Evolutionary conservation across 495 filamentous ascomycete genomes (phyloP), one percentile per base, ranked within the genome.

Genomic region (Recurvomyces mirabilis): DNA sequence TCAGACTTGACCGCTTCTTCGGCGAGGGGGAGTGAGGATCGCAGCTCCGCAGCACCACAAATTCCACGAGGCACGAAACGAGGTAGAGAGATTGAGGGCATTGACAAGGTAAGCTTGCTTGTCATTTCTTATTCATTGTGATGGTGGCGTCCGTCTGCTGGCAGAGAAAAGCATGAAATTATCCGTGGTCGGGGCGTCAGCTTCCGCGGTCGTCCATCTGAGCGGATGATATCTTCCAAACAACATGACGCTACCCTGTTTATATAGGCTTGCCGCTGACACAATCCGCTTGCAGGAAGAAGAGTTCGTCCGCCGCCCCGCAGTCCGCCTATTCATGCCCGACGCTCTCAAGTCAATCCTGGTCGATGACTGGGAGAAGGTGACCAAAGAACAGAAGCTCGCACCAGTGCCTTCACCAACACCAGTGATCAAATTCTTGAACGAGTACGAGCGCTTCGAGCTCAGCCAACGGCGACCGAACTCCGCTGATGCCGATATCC

Each of bases 361-460:
- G 3, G 91, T 98, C 29, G 91, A 98, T 55, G 91, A 98, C 65
- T 98, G 91, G 91, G 91, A 98, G 64, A 93, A 94, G 53, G 77
- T 95, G 38, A 98, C 91, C 37, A 96, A 96, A 69, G 86, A 88
- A 56, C 75, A 81, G 49, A 81, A 84, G 54, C 77, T 95, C 2
- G 84, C 94, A 13, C 75, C 79, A 0, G 70, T 98, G 9, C 91
- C 91, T 0, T 75, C 82, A n/a, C 66, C 71, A 18, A 70, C 77
- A 38, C 78, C 47, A 1, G 84, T 88, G 41, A 73, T 75, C 45
- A 61, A 77, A 43, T 88, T 98, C 47, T 64, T 98, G 5, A 70
- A 84, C 25, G 80, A 84, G 46, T 98, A 93, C 58, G 65, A 77
- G 24, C 70, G 71, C 1, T 71, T 76, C 35, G 81, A 89, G 63